Evolutionary conservation across 805 yeast genomes (phyloP).

Genomic region (Komagataella phaffii): DNA sequence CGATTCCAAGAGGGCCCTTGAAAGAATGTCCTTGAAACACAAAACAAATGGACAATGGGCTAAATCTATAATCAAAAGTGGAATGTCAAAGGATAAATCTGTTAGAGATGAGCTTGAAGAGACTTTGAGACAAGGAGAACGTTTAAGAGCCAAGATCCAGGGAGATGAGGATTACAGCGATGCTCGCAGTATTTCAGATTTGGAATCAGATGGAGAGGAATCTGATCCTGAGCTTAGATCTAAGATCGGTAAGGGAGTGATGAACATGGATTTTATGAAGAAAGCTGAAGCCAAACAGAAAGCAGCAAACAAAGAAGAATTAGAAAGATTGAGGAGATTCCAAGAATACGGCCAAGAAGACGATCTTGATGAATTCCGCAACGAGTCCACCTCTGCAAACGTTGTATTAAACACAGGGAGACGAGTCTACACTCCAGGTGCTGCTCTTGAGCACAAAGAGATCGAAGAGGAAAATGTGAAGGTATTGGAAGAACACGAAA

Average conservation of each 20-base stretch:
- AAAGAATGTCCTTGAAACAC: conserved; percentile 86
- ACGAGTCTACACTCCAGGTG: conserved; percentile 62
- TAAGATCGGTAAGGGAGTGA: conserved; percentile 71
- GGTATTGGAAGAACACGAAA: conserved; percentile 29
- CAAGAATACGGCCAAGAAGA: conserved; percentile 27
- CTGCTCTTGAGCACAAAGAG: conserved; percentile 23
- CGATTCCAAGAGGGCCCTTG: conserved; percentile 70
- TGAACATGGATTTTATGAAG: conserved; percentile 93
- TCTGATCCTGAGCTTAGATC: conserved; percentile 22
- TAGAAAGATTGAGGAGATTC: conserved; percentile 29
- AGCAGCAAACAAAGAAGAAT: conserved; percentile 40
- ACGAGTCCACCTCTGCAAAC: conserved; percentile 28
- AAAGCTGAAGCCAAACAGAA: conserved; percentile 68
- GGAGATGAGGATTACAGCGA: conserved; percentile 34
- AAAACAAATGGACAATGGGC: conserved; percentile 89
- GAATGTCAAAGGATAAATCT: conserved; percentile 75
- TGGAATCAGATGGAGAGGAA: conserved; percentile 31
- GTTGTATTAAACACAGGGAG: conserved; percentile 59
- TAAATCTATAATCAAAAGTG: conserved; percentile 75
- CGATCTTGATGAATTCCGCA: conserved; percentile 19
- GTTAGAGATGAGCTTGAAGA: conserved; percentile 88
- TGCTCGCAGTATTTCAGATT: conserved; percentile 32
- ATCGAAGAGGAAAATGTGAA: conserved; percentile 21
- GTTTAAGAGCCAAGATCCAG: conserved; percentile 55
- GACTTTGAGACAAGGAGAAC: conserved; percentile 82